Evolutionary conservation across 257 asterid species (phyloP), one percentile per base, ranked within the genome.

Genomic region (Ilex aquifolium): DNA sequence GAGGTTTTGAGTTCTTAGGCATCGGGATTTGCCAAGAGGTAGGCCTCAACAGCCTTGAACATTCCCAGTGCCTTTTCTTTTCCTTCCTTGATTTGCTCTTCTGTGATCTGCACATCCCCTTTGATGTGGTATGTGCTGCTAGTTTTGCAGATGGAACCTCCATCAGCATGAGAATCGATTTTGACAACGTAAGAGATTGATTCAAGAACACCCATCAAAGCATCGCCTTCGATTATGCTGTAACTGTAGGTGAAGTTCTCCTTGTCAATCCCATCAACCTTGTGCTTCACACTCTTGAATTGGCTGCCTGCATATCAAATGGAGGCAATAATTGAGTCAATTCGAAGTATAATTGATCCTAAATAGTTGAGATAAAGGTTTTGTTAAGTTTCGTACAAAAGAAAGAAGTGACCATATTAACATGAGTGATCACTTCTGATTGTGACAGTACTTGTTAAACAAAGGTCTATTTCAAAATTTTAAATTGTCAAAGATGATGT

Each of bases 41-140:
- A 73, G 53, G 60, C 70, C 50, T 73, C 66, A 27, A 67, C 63
- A 14, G 74, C 74, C 58, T 63, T 63, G 60, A 44, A 16, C 21
- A 73, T 27, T 21, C 32, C 56, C 4, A 55, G 46, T 3, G 66
- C 56, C 13, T n/a, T 63, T 16, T 67, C 70, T 51, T 67, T 62
- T 31, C 70, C 48, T 2, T 42, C 77, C 46, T 50, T 67, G 30
- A 72, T 68, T 44, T 67, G 66, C 42, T 74, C 76, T 59, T 65
- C 72, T 31, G 36, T 65, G 12, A 74, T 21, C 31, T 55, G 61
- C 14, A 48, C 60, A 44, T 56, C 79, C 13, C 49, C 64, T 31
- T 39, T 49, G 16, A 55, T 64, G 13, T 62, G 8, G 67, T 57
- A 70, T 0, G 59, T 66, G 59, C 61, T 63, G 10, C 32, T 67